These are phyloP conservation scores for Fusarium phyllophilum DNA, from an alignment of 2,329 filamentous ascomycete species.

Conservation along the genomic window DNA sequence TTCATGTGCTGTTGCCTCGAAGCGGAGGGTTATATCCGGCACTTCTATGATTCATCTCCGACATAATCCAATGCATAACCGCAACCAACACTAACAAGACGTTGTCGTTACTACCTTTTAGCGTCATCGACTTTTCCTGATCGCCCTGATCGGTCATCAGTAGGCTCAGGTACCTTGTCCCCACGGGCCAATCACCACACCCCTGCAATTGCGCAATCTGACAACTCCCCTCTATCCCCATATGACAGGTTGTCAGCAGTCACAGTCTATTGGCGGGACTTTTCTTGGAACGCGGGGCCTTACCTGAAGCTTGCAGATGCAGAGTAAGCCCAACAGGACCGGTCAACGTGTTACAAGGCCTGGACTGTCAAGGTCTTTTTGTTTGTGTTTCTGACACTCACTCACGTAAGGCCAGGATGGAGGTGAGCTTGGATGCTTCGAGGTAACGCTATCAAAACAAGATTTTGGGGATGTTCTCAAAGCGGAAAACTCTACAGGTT, in stretches of 20 bases:
- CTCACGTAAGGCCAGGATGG: neutral
- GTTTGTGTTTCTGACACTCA: neutral
- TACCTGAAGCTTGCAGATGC: constrained; percentile 1
- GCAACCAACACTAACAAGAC: neutral
- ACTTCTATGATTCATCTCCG: neutral
- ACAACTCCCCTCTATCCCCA: neutral
- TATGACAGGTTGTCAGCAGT: neutral
- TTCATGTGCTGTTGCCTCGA: neutral
- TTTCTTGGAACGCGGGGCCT: neutral
- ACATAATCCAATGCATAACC: neutral
- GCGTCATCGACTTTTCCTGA: neutral
- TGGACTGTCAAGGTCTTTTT: neutral
- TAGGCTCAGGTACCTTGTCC: neutral
- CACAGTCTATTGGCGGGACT: neutral
- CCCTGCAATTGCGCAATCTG: neutral
- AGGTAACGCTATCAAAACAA: neutral
- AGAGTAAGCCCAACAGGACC: constrained; percentile 15
- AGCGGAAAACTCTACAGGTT: neutral
- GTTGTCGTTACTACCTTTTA: neutral
- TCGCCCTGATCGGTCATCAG: neutral
- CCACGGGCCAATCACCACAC: neutral
- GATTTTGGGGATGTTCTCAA: neutral
- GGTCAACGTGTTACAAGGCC: constrained; percentile 1
- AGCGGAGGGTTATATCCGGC: neutral
- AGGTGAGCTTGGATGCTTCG: neutral